Evolutionary conservation across 805 yeast species (phyloP), one percentile per base, ranked within the genome.

Genomic region (Ogataea nitratoaversa): DNA sequence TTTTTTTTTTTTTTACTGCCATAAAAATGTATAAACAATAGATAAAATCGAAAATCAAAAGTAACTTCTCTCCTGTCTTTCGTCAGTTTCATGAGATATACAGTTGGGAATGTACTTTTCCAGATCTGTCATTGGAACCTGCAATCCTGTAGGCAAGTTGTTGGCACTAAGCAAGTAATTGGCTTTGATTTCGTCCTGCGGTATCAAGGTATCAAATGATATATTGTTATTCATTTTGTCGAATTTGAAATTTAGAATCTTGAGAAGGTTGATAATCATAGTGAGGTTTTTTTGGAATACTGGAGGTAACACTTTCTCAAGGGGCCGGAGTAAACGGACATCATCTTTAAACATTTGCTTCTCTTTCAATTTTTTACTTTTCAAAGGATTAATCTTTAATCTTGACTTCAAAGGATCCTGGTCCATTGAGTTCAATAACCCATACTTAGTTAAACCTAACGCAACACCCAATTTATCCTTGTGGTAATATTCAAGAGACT

Each of bases 401-500:
- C 52, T 59, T 2, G 57, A 46, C 19, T 48, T 50, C 14, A 59
- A 30, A 7, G 52, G 49, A 9, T 56, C 50, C 28, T 53, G 57
- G 20, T 59, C 60, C 16, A 59, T 48, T 2, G 56, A 41, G 12
- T 47, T 42, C 3, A 53, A 39, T 9, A 59, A 45, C 1, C 48
- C 59, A 32, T 53, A 57, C 23, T 50, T 48, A 14, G 52, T 41
- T n/a, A 59, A 41, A 5, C 62, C 57, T 8, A 58, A 34, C 1
- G 62, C 40, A 13, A 49, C 20, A 2, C 64, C 65, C 5, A 56
- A 14, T 19, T 53, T 43, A 28, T 49, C 42, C 13, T 49, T 47
- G 36, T 44, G 46, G 40, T 59, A 60, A 20, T 47, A 36, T n/a
- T 53, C 49, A n/a, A 60, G 34, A 19, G 53, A 43, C 19, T 44